These are phyloP conservation scores for Chytridium lagenaria DNA, from an alignment of 371 early-diverging fungal genomes.

Conservation along the genomic window DNA sequence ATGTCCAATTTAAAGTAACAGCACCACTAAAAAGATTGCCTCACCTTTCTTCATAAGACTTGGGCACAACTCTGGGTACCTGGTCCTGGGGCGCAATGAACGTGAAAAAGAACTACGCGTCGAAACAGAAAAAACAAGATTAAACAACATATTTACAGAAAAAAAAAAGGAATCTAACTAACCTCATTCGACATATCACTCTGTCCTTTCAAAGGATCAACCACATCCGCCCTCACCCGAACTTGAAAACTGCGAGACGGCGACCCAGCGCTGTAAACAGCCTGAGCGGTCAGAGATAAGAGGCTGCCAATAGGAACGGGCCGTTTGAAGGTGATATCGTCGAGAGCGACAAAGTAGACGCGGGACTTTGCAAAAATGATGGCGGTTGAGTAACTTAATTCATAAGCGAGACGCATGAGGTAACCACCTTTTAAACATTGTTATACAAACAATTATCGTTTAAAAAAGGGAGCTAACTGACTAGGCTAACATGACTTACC, in stretches of 20 bases:
- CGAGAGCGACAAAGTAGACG: slow-evolving; percentile 70
- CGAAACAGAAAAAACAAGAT: slow-evolving; percentile 51
- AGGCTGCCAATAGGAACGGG: slow-evolving; percentile 93
- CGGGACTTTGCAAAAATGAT: slow-evolving; percentile 66
- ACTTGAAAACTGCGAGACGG: slow-evolving; percentile 71
- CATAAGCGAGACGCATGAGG: slow-evolving; percentile 56
- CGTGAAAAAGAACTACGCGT: slow-evolving; percentile 89
- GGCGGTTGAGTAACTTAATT: slow-evolving; percentile 78
- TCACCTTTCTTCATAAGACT: slow-evolving; percentile 47
- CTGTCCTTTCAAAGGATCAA: slow-evolving; percentile 65
- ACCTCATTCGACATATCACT: slow-evolving; percentile 29
- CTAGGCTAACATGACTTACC: slow-evolving; percentile 69
- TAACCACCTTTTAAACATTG: slow-evolving; percentile 38
- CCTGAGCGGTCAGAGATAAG: slow-evolving; percentile 72
- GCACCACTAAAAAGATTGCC: background rate
- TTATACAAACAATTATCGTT: background rate
- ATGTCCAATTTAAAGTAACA: background rate
- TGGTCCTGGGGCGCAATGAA: slow-evolving; percentile 56
- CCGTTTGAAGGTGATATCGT: slow-evolving; percentile 83
- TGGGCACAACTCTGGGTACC: slow-evolving; percentile 44
- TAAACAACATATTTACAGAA: background rate
- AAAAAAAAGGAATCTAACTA: background rate
- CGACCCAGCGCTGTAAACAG: slow-evolving; percentile 58
- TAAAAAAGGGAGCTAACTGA: slow-evolving; percentile 40
- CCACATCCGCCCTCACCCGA: slow-evolving; percentile 75